phyloP scores from a whole-genome alignment of 2,329 filamentous ascomycete genomes.

The Xylaria sp. region DNA sequence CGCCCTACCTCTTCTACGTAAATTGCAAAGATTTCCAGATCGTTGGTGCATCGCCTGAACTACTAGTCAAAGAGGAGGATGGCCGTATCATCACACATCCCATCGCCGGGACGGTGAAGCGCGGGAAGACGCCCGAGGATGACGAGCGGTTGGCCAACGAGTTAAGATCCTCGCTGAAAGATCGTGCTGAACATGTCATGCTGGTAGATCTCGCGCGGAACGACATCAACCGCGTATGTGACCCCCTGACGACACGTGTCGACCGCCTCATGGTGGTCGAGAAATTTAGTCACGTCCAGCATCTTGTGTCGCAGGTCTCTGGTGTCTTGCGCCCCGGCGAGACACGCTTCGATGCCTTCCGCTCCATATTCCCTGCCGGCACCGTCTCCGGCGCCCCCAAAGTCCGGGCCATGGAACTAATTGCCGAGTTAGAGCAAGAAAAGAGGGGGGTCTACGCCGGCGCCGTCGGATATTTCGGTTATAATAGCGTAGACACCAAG shows the following conservation, averaged over 20 bases:
- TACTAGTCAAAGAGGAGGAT: conserved; percentile 87
- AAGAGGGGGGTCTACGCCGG: conserved; percentile 96
- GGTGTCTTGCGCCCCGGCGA: conserved; percentile 83
- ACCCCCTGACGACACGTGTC: conserved; percentile 86
- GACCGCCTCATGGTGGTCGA: conserved; percentile 94
- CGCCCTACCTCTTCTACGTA: conserved; percentile 96
- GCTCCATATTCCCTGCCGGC: conserved; percentile 94
- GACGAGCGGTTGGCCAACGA: conserved; percentile 80
- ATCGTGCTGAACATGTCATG: conserved; percentile 96
- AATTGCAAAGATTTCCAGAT: conserved; percentile 93
- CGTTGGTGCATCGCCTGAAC: conserved; percentile 91
- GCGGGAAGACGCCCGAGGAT: conserved; percentile 80
- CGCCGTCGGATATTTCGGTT: conserved; percentile 96
- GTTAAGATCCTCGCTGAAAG: conserved; percentile 81
- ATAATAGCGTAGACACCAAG: conserved; percentile 70
- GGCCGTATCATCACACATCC: conserved; percentile 94
- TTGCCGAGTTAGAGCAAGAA: conserved; percentile 90
- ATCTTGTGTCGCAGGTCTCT: conserved; percentile 94
- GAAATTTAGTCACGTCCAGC: conserved; percentile 96
- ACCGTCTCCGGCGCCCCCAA: conserved; percentile 96
- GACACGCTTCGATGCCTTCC: conserved; percentile 93
- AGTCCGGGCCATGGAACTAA: conserved; percentile 95
- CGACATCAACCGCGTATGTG: conserved; percentile 94
- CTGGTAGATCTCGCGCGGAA: conserved; percentile 94
- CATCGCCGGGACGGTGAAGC: conserved; percentile 93